A percentile compares a stretch with the other conserved stretches of the same genome.
Conservation (phyloP, 495 filamentous ascomycete species). For the Emericellopsis terricola region DNA sequence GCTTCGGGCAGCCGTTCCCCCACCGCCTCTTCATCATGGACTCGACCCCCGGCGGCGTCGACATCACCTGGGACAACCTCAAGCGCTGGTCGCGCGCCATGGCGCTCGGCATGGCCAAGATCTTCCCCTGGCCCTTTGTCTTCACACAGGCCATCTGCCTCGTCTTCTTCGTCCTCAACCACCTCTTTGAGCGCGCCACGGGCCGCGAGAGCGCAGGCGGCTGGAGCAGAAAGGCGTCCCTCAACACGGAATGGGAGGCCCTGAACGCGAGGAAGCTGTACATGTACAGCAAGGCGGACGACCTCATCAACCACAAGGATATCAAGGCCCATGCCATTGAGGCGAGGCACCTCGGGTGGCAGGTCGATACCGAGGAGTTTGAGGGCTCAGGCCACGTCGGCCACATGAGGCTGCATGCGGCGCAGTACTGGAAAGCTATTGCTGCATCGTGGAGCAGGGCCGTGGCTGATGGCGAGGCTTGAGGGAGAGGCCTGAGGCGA, state of each 20-base stretch:
- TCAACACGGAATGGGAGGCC: conserved; percentile 13
- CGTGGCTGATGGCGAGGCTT: too few species aligned
- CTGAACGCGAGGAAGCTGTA: conserved; percentile 20
- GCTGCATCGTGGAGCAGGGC: conserved; percentile 19
- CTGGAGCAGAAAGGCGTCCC: conserved; percentile 16
- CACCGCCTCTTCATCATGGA: conserved; percentile 28
- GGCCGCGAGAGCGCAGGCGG: conserved; percentile 17
- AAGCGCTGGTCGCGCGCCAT: conserved; percentile 32
- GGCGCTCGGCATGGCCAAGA: conserved; percentile 24
- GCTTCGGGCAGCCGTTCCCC: conserved; percentile 21
- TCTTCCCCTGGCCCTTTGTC: conserved; percentile 24
- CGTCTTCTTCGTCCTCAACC: conserved; percentile 12
- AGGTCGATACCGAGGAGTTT: conserved; percentile 25
- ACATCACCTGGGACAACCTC: conserved; percentile 25
- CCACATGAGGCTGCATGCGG: conserved; percentile 31
- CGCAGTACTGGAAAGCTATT: conserved; percentile 35
- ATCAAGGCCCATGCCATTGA: conserved; percentile 30
- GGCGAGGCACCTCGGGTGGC: conserved; percentile 22
- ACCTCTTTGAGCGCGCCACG: conserved; percentile 11
- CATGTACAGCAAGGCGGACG: conserved; percentile 34
- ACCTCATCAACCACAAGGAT: conserved; percentile 34
- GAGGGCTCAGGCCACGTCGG: conserved; percentile 35
- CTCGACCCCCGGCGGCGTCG: conserved; percentile 30
- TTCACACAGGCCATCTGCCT: conserved; percentile 24
- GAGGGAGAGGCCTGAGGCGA: too few species aligned